Conservation (phyloP, 345 rosid species). For the Eucalyptus coolabah region DNA sequence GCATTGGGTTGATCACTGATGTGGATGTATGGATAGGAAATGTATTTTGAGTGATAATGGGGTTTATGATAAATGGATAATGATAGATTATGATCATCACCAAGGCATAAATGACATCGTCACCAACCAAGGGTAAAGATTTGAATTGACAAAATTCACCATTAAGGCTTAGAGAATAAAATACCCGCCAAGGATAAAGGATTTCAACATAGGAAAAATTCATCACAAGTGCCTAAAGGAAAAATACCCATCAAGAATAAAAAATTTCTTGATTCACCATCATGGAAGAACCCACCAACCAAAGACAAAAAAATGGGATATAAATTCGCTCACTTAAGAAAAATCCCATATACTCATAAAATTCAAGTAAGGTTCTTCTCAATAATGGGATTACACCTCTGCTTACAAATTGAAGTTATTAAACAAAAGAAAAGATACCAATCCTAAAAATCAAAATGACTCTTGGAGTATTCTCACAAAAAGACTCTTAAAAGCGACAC, state of each 20-base stretch:
- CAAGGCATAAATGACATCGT: background rate
- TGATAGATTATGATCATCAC: too few relatives aligned
- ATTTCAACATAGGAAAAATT: too few relatives aligned
- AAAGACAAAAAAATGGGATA: background rate
- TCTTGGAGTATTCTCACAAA: background rate
- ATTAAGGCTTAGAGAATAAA: fast-evolving
- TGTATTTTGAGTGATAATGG: background rate
- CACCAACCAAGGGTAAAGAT: too few relatives aligned
- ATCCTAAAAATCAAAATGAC: background rate
- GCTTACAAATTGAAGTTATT: background rate
- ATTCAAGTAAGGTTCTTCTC: background rate
- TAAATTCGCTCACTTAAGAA: too few relatives aligned
- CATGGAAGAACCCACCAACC: background rate
- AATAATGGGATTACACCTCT: too few relatives aligned
- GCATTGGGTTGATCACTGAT: background rate
- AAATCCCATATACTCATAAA: background rate
- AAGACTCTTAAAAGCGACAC: too few relatives aligned
- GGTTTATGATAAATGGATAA: too few relatives aligned
- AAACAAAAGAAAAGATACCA: background rate
- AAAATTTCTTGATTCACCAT: background rate
- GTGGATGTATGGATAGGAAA: background rate
- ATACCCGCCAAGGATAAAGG: background rate
- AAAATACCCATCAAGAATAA: background rate
- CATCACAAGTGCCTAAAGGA: background rate
- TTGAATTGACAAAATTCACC: too few relatives aligned